phyloP scores from a whole-genome alignment of 176 grass and related monocot genomes.

The Carex kokanica region DNA sequence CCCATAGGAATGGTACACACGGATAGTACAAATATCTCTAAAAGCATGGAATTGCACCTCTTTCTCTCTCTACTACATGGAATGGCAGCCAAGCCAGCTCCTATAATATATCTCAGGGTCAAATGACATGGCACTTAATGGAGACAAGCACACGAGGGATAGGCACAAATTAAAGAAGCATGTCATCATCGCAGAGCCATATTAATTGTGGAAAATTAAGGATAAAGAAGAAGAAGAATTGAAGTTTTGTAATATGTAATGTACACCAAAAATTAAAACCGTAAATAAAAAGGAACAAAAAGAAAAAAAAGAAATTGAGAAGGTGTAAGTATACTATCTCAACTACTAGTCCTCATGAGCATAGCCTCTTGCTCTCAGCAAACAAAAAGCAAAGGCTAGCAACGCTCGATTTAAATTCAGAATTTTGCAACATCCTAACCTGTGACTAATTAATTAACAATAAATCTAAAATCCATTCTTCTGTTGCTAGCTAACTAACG shows the following conservation, averaged over 20 bases:
- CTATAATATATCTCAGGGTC: background rate
- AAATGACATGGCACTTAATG: slow-evolving; percentile 16
- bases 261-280: slow-evolving; percentile 15
- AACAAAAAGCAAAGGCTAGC: slow-evolving; percentile 12
- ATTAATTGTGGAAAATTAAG: background rate
- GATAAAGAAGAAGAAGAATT: background rate
- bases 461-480: slow-evolving; percentile 13
- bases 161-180: background rate
- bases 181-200: slow-evolving; percentile 3
- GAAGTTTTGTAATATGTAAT: slow-evolving; percentile 27
- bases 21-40: background rate
- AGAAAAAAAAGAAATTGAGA: background rate
- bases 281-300: slow-evolving; percentile 1
- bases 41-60: slow-evolving; percentile 10
- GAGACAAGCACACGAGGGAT: slow-evolving; percentile 30
- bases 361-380: background rate
- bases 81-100: background rate
- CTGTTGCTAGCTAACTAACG: background rate
- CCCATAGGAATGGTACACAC: background rate
- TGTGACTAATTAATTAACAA: slow-evolving; percentile 18
- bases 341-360: slow-evolving; percentile 15
- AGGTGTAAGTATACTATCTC: slow-evolving; percentile 18
- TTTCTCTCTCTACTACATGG: background rate
- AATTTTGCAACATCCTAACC: background rate
- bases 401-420: background rate